phyloP scores from a whole-genome alignment of 2,329 filamentous ascomycete genomes.

The Nigrospora oryzae region DNA sequence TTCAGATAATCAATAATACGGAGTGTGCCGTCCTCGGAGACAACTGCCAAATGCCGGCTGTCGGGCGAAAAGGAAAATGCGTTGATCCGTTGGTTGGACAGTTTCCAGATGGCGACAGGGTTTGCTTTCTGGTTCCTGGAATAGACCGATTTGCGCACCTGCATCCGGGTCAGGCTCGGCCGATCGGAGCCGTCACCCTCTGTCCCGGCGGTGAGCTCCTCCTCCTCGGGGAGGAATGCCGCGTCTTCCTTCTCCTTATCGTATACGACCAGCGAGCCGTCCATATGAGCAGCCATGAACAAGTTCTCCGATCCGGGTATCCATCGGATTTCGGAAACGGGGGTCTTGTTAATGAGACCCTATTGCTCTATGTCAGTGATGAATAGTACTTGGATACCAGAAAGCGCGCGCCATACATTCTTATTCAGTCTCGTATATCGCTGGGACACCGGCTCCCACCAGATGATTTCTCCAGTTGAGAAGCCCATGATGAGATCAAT shows the following conservation, averaged over 20 bases:
- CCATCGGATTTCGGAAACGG: constrained; percentile 85
- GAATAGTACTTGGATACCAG: too few species aligned
- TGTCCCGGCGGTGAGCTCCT: constrained; percentile 22
- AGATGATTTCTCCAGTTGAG: constrained; percentile 93
- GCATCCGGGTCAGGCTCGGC: constrained; percentile 41
- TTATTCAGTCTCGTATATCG: constrained; percentile 95
- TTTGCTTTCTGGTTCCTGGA: constrained; percentile 92
- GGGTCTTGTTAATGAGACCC: constrained; percentile 80
- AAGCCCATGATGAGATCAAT: constrained; percentile 93
- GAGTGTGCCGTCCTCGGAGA: constrained; percentile 84
- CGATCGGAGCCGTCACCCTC: constrained; percentile 22
- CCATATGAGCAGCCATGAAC: constrained; percentile 86
- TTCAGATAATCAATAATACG: constrained; percentile 86
- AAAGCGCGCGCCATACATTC: constrained; percentile 50
- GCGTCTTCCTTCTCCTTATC: constrained; percentile 87
- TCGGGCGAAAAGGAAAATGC: constrained; percentile 90
- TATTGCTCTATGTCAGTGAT: constrained; percentile 19
- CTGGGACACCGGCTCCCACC: constrained; percentile 96
- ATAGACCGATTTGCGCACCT: constrained; percentile 83
- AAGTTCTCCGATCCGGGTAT: constrained; percentile 88
- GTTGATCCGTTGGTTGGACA: constrained; percentile 86
- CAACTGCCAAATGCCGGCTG: constrained; percentile 76
- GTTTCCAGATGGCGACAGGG: constrained; percentile 84
- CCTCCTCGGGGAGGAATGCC: constrained; percentile 21
- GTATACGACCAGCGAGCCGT: constrained; percentile 85